These are phyloP conservation scores for Eucalyptus sp. DNA, from an alignment of 345 rosid species.

Conservation along the genomic window DNA sequence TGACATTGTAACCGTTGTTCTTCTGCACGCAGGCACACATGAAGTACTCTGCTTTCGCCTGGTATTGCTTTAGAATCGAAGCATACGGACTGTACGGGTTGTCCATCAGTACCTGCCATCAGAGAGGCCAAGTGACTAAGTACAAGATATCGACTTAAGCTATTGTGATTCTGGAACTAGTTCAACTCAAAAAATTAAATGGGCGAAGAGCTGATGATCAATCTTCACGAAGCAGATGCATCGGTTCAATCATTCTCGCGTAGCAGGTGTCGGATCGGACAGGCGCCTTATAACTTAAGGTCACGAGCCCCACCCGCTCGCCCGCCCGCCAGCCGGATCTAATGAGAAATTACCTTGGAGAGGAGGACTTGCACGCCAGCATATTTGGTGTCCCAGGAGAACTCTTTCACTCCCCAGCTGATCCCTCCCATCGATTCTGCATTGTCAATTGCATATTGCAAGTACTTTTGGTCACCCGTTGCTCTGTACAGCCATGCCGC, in stretches of 20 bases:
- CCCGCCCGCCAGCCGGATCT: background rate
- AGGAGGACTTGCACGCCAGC: conserved; percentile 85
- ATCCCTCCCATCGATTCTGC: conserved; percentile 81
- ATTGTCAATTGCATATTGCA: conserved; percentile 55
- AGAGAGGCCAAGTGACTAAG: background rate
- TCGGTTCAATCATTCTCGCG: background rate
- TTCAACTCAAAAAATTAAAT: background rate
- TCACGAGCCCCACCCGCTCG: background rate
- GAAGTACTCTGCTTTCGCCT: conserved; percentile 73
- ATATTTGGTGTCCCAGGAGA: conserved; percentile 93
- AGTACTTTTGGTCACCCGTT: conserved; percentile 48
- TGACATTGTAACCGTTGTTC: conserved; percentile 63
- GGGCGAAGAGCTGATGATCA: background rate
- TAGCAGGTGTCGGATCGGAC: background rate
- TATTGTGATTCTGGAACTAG: background rate
- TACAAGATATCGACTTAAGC: background rate
- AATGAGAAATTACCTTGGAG: conserved; percentile 30
- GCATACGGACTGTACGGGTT: conserved; percentile 30
- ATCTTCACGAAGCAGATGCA: background rate
- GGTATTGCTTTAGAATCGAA: conserved; percentile 40
- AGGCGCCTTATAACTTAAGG: background rate
- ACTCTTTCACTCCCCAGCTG: conserved; percentile 81
- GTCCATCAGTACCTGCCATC: conserved; percentile 45
- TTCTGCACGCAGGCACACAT: conserved; percentile 76
- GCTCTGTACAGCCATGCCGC: conserved; percentile 72